Base-by-base conservation (phyloP, 306 rosid genomes). In the Mimosa pudica region DNA sequence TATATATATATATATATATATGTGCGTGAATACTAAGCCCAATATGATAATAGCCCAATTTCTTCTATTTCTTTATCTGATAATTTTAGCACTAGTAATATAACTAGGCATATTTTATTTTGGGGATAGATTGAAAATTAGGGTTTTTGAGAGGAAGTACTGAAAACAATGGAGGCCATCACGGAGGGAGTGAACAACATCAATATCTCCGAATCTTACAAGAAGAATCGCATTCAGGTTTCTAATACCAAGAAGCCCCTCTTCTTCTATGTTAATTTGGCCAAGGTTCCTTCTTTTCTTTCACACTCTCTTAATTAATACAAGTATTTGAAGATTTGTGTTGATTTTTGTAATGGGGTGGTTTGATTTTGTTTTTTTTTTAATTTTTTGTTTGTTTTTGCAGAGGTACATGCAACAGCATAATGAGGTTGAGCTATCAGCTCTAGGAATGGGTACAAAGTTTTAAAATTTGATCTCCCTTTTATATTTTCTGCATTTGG, bases 401-500 rank as follows among this genome's bases (percentile, higher is more conserved):
- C 84, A 92, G 97, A 90, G 90, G 82, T 92, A 92, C 55, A 92
- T 92, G 94, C 92, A 92, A 81, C 94, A 85, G 76, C 86, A 92
- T 82, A 86, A 90, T 44, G 97, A 92, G 84, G 94, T 92, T 30
- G 97, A 92, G 71, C 97, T 92, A 8, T 92, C 97, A 16, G 97
- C 94, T 6, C 86, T 92, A 2, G 97, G 97, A 86, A 92, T 92
- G 97, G 97, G 97, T 92, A 82, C 32, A 38, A 16, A 67, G 82
- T 79, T 52, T 3, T 2, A 48, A 6, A 13, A 9, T 33, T 0
- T 62, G 16, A 45, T 71, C 1, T 67, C 7, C 14, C 42, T 20
- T 70, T 58, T 6, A 17, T 2, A 6, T 73, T 0, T 18, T 42
- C 10, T 68, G 38, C 30, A n/a, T 35, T 73, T 18, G 47, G 24